Conservation (phyloP, 2,329 filamentous ascomycete genomes). For the Clarireedia hainanense region DNA sequence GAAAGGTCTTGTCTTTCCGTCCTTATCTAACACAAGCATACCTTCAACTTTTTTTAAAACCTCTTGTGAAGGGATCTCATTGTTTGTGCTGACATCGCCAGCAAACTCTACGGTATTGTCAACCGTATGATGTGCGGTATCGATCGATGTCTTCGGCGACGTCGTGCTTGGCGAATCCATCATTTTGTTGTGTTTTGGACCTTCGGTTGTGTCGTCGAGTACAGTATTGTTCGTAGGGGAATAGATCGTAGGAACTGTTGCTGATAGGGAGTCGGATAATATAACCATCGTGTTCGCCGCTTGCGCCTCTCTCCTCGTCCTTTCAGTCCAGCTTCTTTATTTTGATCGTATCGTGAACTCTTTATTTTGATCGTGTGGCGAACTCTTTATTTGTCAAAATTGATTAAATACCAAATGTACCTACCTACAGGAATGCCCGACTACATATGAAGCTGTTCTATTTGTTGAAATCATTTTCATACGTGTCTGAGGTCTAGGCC, state of each 20-base stretch:
- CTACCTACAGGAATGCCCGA: too few relatives aligned
- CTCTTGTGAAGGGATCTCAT: conserved; percentile 44
- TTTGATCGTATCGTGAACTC: too few relatives aligned
- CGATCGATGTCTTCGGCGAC: conserved; percentile 10
- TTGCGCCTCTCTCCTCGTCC: too few relatives aligned
- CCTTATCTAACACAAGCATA: conserved; percentile 24
- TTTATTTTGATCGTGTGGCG: too few relatives aligned
- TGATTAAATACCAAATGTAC: too few relatives aligned
- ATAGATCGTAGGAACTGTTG: too few relatives aligned
- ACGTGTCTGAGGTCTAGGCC: neutral
- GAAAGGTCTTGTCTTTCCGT: conserved; percentile 27
- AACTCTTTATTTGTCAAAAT: too few relatives aligned
- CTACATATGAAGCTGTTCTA: neutral
- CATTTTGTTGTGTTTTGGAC: neutral
- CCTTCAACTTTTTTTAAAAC: conserved; percentile 43
- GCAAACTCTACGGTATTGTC: conserved; percentile 42
- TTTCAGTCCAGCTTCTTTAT: too few relatives aligned
- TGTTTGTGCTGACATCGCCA: conserved; percentile 46
- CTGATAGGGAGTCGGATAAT: neutral
- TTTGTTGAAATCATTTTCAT: neutral
- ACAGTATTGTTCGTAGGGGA: neutral
- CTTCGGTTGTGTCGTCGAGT: neutral
- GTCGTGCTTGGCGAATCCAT: neutral
- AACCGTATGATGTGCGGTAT: conserved; percentile 11
- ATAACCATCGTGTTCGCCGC: conserved; percentile 1